A percentile compares a stretch with the other conserved stretches of the same genome.
Evolutionary conservation across 2,329 filamentous ascomycete genomes (phyloP).

Genomic region (Neonectria ditissima): DNA sequence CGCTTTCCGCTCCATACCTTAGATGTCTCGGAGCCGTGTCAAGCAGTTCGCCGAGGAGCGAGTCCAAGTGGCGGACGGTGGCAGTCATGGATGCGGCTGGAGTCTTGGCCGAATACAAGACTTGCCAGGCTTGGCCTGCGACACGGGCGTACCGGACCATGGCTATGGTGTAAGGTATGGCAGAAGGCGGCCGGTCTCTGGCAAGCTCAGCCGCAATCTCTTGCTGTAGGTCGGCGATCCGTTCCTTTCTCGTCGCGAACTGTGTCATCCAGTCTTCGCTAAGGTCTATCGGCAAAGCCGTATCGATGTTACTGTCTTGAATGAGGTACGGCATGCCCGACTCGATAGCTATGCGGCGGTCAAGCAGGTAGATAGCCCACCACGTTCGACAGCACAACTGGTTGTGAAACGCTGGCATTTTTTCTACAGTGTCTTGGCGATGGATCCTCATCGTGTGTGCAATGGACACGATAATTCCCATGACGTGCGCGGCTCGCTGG

Average conservation of each 20-base stretch:
- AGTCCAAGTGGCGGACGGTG: conserved; percentile 30
- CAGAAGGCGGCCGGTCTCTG: conserved; percentile 10
- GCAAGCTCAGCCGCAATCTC: conserved; percentile 20
- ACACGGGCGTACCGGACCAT: conserved; percentile 32
- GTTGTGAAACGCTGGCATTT: conserved; percentile 28
- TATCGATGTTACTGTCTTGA: conserved; percentile 33
- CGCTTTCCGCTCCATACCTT: conserved; percentile 13
- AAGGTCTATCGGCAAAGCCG: conserved; percentile 27
- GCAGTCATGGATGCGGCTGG: conserved; percentile 18
- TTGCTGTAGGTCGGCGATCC: conserved; percentile 16
- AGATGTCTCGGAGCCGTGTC: conserved; percentile 19
- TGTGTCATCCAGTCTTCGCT: conserved; percentile 33
- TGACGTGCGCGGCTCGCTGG: conserved; percentile 29
- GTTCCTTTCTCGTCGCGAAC: conserved; percentile 9
- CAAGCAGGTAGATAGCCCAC: conserved; percentile 32
- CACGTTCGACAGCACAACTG: conserved; percentile 31
- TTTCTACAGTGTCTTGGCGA: conserved; percentile 27
- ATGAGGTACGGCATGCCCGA: conserved; percentile 35
- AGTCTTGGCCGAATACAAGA: conserved; percentile 30
- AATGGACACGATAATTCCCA: conserved; percentile 25
- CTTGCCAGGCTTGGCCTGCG: conserved; percentile 33
- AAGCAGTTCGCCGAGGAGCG: conserved; percentile 16
- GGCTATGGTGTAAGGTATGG: conserved; percentile 27
- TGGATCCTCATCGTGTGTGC: conserved; percentile 32
- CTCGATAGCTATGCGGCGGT: conserved; percentile 32